phyloP scores from a whole-genome alignment of 768 basidiomycete species.

The Leccinum uliginosum region DNA sequence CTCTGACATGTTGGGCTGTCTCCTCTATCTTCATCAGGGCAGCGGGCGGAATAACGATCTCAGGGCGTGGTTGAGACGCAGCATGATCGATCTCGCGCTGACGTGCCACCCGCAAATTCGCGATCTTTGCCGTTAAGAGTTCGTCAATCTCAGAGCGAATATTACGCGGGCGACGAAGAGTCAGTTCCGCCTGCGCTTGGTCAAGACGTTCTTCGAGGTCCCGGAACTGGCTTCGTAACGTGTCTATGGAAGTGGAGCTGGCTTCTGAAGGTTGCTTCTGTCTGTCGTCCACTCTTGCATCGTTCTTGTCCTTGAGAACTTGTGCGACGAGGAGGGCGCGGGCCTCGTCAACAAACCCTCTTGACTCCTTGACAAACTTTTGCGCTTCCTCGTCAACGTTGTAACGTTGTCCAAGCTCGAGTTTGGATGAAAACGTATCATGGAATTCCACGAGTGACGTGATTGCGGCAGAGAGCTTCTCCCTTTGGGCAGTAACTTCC shows the following conservation, averaged over 20 bases:
- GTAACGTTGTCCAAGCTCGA: slow-evolving; percentile 29
- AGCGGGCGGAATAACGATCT: slow-evolving; percentile 19
- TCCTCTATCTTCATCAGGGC: slow-evolving; percentile 18
- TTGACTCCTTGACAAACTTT: slow-evolving; percentile 25
- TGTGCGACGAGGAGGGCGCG: slow-evolving; percentile 23
- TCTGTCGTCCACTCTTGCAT: background rate
- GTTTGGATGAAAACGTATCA: slow-evolving; percentile 16
- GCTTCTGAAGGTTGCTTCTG: background rate
- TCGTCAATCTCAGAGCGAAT: slow-evolving; percentile 18
- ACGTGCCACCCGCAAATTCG: slow-evolving; percentile 19
- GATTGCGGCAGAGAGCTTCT: slow-evolving; percentile 25
- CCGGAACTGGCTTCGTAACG: slow-evolving; percentile 16
- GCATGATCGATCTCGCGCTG: slow-evolving; percentile 16
- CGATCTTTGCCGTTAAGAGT: slow-evolving; percentile 15
- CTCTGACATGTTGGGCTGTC: slow-evolving; percentile 10
- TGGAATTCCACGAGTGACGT: slow-evolving; percentile 21
- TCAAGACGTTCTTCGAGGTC: slow-evolving; percentile 29
- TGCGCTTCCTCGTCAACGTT: slow-evolving; percentile 17
- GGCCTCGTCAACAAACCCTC: slow-evolving; percentile 20
- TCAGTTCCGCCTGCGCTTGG: slow-evolving; percentile 28
- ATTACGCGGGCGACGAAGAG: slow-evolving; percentile 21
- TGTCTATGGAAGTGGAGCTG: background rate
- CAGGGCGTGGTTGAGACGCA: slow-evolving; percentile 11
- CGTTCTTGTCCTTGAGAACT: slow-evolving; percentile 14
- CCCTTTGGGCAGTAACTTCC: slow-evolving; percentile 17